A percentile compares a stretch with the other conserved stretches of the same genome.
These are phyloP conservation scores for Leucocoprinus leucothites DNA, from an alignment of 768 basidiomycete genomes.

Conservation along the genomic window DNA sequence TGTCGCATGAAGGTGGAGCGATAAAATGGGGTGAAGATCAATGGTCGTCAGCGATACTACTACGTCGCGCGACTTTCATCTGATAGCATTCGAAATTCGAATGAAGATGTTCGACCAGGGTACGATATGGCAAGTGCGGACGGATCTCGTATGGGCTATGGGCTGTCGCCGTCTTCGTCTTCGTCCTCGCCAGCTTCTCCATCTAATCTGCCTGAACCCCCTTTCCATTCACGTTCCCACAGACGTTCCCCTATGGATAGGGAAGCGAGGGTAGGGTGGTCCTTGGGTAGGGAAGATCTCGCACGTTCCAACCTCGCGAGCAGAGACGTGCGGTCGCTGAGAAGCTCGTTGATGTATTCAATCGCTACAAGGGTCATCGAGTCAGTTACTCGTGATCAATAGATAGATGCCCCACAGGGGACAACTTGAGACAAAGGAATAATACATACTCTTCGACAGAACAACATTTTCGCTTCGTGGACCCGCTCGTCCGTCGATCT, in stretches of 20 bases:
- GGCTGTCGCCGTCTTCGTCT: conserved; percentile 22
- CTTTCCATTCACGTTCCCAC: conserved; percentile 87
- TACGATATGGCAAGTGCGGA: no score
- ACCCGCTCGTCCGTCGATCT: conserved; percentile 80
- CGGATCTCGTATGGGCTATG: background rate
- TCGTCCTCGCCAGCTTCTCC: conserved; percentile 48
- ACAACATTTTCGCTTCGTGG: conserved; percentile 91
- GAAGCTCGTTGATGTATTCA: conserved; percentile 72
- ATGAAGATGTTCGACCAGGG: background rate
- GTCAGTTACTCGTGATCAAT: conserved; percentile 6
- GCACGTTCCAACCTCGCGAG: conserved; percentile 59
- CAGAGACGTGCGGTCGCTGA: conserved; percentile 56
- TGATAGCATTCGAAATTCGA: no score
- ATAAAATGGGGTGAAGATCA: no score
- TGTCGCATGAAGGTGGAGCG: no score
- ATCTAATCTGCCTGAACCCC: conserved; percentile 54
- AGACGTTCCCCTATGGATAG: conserved; percentile 34
- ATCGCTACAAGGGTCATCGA: conserved; percentile 54
- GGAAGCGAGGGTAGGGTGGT: conserved; percentile 54
- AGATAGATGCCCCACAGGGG: conserved; percentile 5
- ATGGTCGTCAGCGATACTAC: no score
- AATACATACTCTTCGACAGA: conserved; percentile 74
- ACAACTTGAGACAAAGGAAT: conserved; percentile 1
- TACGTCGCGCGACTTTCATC: no score
- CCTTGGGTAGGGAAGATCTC: conserved; percentile 49